Evolutionary conservation across 2,329 filamentous ascomycete species (phyloP).

Genomic region (Sarocladium oryzae): DNA sequence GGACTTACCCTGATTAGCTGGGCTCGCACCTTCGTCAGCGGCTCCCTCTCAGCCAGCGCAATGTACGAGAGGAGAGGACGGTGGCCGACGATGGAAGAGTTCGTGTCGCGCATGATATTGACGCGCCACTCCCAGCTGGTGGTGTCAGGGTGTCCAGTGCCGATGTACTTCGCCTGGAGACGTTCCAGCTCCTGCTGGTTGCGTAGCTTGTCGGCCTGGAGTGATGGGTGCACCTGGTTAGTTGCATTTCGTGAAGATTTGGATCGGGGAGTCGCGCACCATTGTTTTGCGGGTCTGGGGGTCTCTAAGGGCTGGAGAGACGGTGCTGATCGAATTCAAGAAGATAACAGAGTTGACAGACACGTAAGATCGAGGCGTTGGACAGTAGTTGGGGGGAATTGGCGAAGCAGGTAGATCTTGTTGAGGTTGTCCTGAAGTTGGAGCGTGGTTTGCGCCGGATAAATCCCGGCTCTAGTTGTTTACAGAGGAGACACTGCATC

Average conservation of each 20-base stretch:
- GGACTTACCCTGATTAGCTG: slow-evolving; percentile 65
- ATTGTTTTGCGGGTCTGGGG: background rate
- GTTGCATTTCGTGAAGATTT: background rate
- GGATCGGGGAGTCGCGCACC: background rate
- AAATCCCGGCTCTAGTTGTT: background rate
- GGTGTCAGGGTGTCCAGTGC: slow-evolving; percentile 93
- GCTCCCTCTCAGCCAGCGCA: slow-evolving; percentile 80
- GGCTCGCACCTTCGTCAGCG: slow-evolving; percentile 70
- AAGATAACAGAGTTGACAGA: too few relatives aligned
- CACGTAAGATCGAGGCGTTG: background rate
- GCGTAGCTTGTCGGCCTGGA: slow-evolving; percentile 92
- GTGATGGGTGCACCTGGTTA: background rate
- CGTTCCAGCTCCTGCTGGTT: slow-evolving; percentile 96
- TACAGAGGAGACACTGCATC: background rate
- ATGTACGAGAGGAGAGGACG: slow-evolving; percentile 84
- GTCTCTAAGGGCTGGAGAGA: too few relatives aligned
- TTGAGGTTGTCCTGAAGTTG: background rate
- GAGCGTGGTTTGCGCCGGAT: background rate
- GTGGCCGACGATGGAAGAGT: slow-evolving; percentile 83
- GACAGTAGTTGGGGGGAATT: too few relatives aligned
- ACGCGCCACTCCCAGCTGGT: slow-evolving; percentile 96
- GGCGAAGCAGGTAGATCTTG: too few relatives aligned
- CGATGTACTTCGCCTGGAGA: slow-evolving; percentile 91
- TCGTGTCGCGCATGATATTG: slow-evolving; percentile 92
- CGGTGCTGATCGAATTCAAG: too few relatives aligned